These are phyloP conservation scores for Pestalotiopsis sp. DNA, from an alignment of 2,329 filamentous ascomycete genomes.

Conservation along the genomic window DNA sequence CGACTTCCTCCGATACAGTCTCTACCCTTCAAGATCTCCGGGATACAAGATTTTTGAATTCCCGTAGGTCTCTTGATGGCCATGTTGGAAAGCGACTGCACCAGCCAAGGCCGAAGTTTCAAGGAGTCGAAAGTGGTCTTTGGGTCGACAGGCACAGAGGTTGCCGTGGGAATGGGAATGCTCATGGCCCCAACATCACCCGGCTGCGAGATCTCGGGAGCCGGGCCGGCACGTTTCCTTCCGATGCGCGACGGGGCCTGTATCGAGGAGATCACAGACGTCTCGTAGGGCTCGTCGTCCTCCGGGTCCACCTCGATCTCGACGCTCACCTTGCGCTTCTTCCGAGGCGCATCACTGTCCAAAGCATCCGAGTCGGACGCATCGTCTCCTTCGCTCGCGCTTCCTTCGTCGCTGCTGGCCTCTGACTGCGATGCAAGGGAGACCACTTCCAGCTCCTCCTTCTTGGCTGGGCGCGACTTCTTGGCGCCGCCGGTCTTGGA, in stretches of 20 bases:
- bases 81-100: slow-evolving; percentile 72
- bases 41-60: slow-evolving; percentile 92
- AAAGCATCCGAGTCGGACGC: slow-evolving; percentile 48
- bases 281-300: slow-evolving; percentile 31
- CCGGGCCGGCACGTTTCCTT: slow-evolving; percentile 28
- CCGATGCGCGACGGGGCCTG: slow-evolving; percentile 56
- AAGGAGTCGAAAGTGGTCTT: slow-evolving; percentile 71
- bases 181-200: neutral
- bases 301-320: slow-evolving; percentile 30
- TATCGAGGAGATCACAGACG: slow-evolving; percentile 42
- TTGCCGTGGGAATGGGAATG: neutral
- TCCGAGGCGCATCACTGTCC: slow-evolving; percentile 36
- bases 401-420: neutral
- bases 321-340: slow-evolving; percentile 31
- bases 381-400: slow-evolving; percentile 14
- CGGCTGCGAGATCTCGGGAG: slow-evolving; percentile 15
- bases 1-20: slow-evolving; percentile 95
- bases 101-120: slow-evolving; percentile 81
- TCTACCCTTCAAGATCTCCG: slow-evolving; percentile 84
- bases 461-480: slow-evolving; percentile 15
- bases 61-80: slow-evolving; percentile 87
- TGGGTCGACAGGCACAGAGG: slow-evolving; percentile 51
- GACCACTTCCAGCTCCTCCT: slow-evolving; percentile 23
- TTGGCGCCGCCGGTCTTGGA: slow-evolving; percentile 2
- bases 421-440: slow-evolving; percentile 14